Conservation (phyloP, 805 yeast species). For the Saturnispora saitoi region DNA sequence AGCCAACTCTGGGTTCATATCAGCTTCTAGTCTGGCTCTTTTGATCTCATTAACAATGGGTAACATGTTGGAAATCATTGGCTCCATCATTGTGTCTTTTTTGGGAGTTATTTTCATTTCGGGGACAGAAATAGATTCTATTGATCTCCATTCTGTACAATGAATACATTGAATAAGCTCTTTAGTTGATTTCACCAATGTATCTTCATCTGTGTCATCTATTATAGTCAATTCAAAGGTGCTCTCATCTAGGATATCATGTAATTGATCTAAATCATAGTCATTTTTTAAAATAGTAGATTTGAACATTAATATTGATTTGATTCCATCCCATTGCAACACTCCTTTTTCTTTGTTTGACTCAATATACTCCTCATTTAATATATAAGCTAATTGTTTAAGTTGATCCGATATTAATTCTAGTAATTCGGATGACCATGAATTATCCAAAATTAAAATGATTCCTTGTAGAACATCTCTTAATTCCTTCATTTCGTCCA, state of each 20-base stretch:
- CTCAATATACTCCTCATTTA: conserved; percentile 4
- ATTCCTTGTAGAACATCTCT: conserved; percentile 33
- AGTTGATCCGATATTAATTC: not conserved
- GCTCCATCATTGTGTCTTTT: not conserved
- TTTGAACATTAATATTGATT: not conserved
- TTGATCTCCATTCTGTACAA: not conserved
- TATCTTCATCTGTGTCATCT: not conserved
- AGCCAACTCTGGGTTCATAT: not conserved
- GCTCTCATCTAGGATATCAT: not conserved
- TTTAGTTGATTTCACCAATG: not conserved
- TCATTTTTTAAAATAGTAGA: not conserved
- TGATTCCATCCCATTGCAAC: conserved; percentile 8
- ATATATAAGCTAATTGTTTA: not conserved
- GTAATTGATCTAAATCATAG: not conserved
- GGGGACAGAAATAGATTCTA: not conserved
- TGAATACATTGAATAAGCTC: not conserved
- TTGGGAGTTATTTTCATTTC: not conserved
- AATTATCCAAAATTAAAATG: not conserved
- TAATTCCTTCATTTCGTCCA: conserved; percentile 34
- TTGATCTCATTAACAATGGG: not conserved
- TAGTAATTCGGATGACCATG: not conserved
- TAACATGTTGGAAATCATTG: not conserved
- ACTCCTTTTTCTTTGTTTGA: not conserved
- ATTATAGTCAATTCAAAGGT: not conserved
- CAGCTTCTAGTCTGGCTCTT: not conserved